Base-by-base conservation (phyloP, 202 grass and related monocot genomes). In the Carex sylvatica region DNA sequence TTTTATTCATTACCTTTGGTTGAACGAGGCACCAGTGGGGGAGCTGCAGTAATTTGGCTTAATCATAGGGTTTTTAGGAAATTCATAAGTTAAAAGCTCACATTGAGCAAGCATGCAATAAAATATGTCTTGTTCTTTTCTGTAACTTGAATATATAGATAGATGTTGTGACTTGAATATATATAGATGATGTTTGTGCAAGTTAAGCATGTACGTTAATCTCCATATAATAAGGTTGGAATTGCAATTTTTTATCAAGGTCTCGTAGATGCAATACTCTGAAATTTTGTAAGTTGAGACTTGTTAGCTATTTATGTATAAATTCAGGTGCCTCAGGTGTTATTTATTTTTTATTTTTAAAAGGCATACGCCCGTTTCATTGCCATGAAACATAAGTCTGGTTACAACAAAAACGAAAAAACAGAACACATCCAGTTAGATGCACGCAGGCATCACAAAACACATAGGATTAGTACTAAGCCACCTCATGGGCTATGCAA, bases 1-100 rank as follows among this genome's bases (percentile, higher is more conserved):
- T 68, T 98, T 98, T 86, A 98, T 98, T 54, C 95, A 98, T 86
- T 91, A 69, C 74, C 86, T 98, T 62, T 98, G 95, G 95, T 84
- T 98, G 67, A 95, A 87, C 11, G 95, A 98, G 77, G 95, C 95
- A 16, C 95, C 92, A 9, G 95, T 98, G 73, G 89, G 95, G 67
- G 95, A 98, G 81, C 70, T 98, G 49, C 92, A 95, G 51, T 98
- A 87, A 84, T 84, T 55, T 59, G 33, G 66, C 31, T 35, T 80
- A 83, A 78, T 84, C 55, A 61, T 87, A 67, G 80, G 80, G 84
- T 26, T 86, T 60, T 54, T 54, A 74, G 40, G 51, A 76, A 85
- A 89, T 86, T 92, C 85, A 66, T 79, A 82, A 63, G 80, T 33
- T 68, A 86, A 68, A 82, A 84, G 52, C 59, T 35, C 78, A 61